Percentiles rank a stretch among this genome's conserved stretches.
Conservation (phyloP, 2,329 filamentous ascomycete species). For the Catunica adiposa region DNA sequence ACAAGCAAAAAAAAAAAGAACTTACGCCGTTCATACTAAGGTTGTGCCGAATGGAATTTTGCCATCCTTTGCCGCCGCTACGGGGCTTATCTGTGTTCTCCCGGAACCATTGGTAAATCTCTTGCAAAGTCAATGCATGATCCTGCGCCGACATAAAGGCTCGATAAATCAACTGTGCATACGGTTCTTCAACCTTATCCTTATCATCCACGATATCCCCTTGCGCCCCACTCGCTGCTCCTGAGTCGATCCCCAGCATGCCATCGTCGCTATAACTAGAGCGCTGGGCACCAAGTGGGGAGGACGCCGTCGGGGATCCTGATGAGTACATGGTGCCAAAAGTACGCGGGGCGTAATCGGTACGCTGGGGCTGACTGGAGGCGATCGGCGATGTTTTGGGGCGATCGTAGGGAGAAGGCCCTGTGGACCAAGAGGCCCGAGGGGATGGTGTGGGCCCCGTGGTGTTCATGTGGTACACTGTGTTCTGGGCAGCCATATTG, state of each 20-base stretch:
- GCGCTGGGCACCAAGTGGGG: slow-evolving; percentile 4
- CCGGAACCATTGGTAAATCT: slow-evolving; percentile 83
- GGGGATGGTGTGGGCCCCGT: neutral
- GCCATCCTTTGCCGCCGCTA: slow-evolving; percentile 58
- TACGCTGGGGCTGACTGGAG: neutral
- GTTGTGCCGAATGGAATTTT: slow-evolving; percentile 91
- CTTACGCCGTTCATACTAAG: slow-evolving; percentile 84
- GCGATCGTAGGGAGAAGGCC: neutral
- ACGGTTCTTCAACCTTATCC: slow-evolving; percentile 37
- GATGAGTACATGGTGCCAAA: slow-evolving; percentile 2
- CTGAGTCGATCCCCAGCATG: slow-evolving; percentile 12
- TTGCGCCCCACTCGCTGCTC: slow-evolving; percentile 10
- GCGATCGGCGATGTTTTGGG: neutral
- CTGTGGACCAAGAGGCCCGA: slow-evolving; percentile 2
- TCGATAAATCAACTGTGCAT: slow-evolving; percentile 64
- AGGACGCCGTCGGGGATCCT: slow-evolving; percentile 4
- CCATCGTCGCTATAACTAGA: slow-evolving; percentile 12
- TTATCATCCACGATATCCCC: slow-evolving; percentile 15
- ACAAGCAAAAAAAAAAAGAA: slow-evolving; percentile 10
- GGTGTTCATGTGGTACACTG: neutral
- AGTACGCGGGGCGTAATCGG: slow-evolving; percentile 10
- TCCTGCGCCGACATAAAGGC: slow-evolving; percentile 53
- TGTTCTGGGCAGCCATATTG: neutral
- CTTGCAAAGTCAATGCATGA: slow-evolving; percentile 60
- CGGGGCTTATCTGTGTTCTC: slow-evolving; percentile 71